Base-by-base conservation (phyloP, 164 flowering plant species). In the Vitis rupestris region DNA sequence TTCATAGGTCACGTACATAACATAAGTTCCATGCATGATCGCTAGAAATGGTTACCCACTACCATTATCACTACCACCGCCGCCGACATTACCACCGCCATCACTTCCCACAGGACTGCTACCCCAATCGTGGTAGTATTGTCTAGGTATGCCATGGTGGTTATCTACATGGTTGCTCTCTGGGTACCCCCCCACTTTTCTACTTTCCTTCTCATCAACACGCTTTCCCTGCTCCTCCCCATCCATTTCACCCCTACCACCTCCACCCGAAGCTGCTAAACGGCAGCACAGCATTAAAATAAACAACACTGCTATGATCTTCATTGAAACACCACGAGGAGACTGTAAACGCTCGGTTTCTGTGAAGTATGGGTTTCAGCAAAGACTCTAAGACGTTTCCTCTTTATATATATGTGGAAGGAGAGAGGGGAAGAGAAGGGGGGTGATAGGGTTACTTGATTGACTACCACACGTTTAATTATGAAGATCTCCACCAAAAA, bases 101-200 rank as follows among this genome's bases (percentile, higher is more conserved):
- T 37, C 64, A 49, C 37, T 58, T 68, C 70, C 63, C 27, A 27
- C 31, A 19, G 71, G 30, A 37, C 65, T 51, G 53, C 69, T 59
- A 16, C 72, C 19, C 19, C 47, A 10, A 60, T 67, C 66, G 27
- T 69, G 30, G 72, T 67, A 80, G 61, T 72, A 17, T 54, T 75
- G 70, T 65, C 83, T 63, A 11, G 81, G 77, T 31, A 77, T 77
- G 68, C 50, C 65, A 47, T 80, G 83, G 69, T 80, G 83, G 67
- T 78, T 75, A 63, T 72, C 65, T 3, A 67, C 51, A 37, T 37
- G 44, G 69, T 30, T 70, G 57, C 65, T 65, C 1, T 49, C 77
- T 61, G 68, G 49, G 63, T 47, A 3, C 14, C 16, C 68, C 13
- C 2, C 69, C 8, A 6, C 68, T 48, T 63, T 64, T 58, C 66